Base-by-base conservation (phyloP, 768 basidiomycete species). In the Mycena metata region DNA sequence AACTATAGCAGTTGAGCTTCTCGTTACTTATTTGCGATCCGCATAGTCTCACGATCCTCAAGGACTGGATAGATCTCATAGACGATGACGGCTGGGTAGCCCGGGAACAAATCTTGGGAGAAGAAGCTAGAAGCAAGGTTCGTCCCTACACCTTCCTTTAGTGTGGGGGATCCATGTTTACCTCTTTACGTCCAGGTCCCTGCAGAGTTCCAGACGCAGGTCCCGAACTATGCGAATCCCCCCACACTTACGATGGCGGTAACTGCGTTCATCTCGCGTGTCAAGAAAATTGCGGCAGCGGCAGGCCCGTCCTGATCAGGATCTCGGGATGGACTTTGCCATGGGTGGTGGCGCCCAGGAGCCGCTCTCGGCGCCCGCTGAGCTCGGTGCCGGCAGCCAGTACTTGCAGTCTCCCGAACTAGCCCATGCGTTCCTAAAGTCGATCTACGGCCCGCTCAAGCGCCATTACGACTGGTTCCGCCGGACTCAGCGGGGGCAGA, bases 381-480 rank as follows among this genome's bases (percentile, higher is more conserved):
- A 39, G 11, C 76, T 36, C 26, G 72, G 77, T 63, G 54, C 74
- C 69, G 82, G 81, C 54, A 84, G 83, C 73, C 74, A 78, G 68
- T 85, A 88, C 76, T 77, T 94, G 61, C 77, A 88, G 49, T 82
- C 88, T n/a, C 88, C 88, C 5, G 83, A 87, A 36, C 82, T 90
- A 21, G 91, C 92, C 0, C 80, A 88, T 3, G 76, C 81, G 3
- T 97, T 90, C 82, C 86, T 99, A 46, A 87, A 84, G 59, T 90
- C 89, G 4, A 93, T 98, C 57, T 99, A 99, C 76, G 79, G 82
- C 23, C 91, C 93, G 0, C 84, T 98, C 16, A 93, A 93, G 74
- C 88, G 94, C 30, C 97, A 98, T 77, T 98, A 97, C 76, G 91
- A 95, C 60, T 99, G 96, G 96, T 98, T 99, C 86, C 89, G 95